Conservation (phyloP, 331 rosid species). For the Stylosanthes scabra region DNA sequence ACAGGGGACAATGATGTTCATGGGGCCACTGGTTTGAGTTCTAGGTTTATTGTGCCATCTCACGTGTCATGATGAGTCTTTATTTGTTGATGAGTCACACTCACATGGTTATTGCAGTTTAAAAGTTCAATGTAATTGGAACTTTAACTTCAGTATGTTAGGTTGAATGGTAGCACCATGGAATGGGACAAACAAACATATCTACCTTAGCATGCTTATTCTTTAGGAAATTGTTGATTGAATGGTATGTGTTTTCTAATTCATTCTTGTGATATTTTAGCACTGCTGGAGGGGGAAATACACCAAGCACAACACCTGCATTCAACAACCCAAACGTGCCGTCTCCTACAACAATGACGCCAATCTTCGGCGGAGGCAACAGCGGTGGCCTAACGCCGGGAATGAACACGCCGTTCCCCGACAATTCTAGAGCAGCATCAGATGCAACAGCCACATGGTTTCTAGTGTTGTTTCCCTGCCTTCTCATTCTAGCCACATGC, state of each 20-base stretch:
- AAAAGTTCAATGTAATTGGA: conserved; percentile 9
- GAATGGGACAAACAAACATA: background rate
- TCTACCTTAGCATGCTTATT: background rate
- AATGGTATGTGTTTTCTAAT: conserved; percentile 19
- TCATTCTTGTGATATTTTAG: conserved; percentile 43
- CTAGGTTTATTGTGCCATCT: conserved; percentile 27
- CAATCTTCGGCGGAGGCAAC: conserved; percentile 49
- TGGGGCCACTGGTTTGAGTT: conserved; percentile 25
- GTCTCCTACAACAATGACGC: conserved; percentile 46
- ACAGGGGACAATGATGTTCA: background rate
- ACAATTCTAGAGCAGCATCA: conserved; percentile 58
- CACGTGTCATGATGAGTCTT: conserved; percentile 26
- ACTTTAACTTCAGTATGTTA: conserved; percentile 20
- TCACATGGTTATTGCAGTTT: conserved; percentile 25
- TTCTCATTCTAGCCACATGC: conserved; percentile 33
- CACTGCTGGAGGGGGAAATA: conserved; percentile 72
- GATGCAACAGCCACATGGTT: conserved; percentile 27
- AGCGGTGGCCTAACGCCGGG: conserved; percentile 57
- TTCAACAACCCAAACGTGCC: conserved; percentile 51
- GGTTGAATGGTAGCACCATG: conserved; percentile 13
- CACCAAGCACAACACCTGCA: conserved; percentile 55
- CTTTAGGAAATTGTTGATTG: background rate
- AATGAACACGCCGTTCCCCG: conserved; percentile 57
- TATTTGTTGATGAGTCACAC: conserved; percentile 25
- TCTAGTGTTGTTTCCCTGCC: conserved; percentile 31